Evolutionary conservation across 139 green algal species (phyloP), one percentile per base, ranked within the genome.

Genomic region (Limnomonas spitsbergensis): DNA sequence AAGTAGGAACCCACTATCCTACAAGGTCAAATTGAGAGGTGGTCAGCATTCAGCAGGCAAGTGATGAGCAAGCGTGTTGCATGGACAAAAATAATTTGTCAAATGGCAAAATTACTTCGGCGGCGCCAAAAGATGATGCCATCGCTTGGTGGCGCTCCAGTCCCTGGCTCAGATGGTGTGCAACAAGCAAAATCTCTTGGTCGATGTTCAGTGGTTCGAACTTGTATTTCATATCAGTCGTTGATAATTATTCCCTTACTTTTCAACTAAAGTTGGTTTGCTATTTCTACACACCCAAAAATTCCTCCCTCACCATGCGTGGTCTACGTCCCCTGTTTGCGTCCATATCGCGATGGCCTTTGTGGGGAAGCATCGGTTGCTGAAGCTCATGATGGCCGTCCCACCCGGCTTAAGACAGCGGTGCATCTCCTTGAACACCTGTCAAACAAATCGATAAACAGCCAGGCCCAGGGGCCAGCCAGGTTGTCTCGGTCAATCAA

Each of bases 351-450:
- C 61, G 40, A 77, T 77, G 27, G 70, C 70, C 73, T 98, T 98
- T 20, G 94, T 98, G 38, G 93, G 93, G 82, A 98, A 98, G 85
- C 93, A 98, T 36, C 94, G 80, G 88, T 97, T 97, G 53, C 34
- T 53, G 83, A 97, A 97, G 52, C 80, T 90, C 92, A 96, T 95
- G 67, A 89, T 83, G 1, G 89, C 89, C 1, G 84, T 81, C 39
- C 93, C 93, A 0, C 93, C 93, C 0, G 92, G 92, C 79, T 96
- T 96, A 3, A 97, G 85, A 34, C 94, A 90, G 0, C 93, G 78
- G 68, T 94, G 85, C 76, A 96, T 94, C 82, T 97, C 93, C 67
- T 84, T 78, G 73, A 94, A 91, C 53, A 93, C 69, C 86, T 92
- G 78, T 9, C 9, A 70, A 20, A n/a, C n/a, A n/a, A n/a, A n/a